A percentile compares a stretch with the other conserved stretches of the same genome.
These are phyloP conservation scores for Saccharomyces kudriavzevii DNA, from an alignment of 805 yeast genomes.

Conservation along the genomic window DNA sequence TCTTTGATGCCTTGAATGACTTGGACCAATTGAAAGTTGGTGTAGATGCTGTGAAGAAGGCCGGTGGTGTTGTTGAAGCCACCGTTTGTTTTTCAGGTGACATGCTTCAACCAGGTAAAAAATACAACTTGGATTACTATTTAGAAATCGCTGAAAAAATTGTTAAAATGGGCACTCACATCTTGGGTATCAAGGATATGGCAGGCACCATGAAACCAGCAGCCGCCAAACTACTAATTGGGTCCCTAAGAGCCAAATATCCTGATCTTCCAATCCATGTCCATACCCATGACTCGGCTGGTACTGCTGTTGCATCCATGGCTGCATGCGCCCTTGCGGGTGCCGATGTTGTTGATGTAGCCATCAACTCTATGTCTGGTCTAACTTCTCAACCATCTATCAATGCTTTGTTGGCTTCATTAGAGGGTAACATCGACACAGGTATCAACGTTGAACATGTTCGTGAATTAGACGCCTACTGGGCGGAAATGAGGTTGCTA, in stretches of 20 bases:
- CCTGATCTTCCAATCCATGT: constrained; percentile 95
- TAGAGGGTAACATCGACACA: constrained; percentile 75
- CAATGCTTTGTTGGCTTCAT: constrained; percentile 81
- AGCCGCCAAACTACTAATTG: constrained; percentile 76
- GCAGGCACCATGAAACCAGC: constrained; percentile 96
- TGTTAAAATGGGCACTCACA: constrained; percentile 88
- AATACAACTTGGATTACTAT: constrained; percentile 87
- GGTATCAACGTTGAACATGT: constrained; percentile 60
- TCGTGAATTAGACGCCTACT: constrained; percentile 80
- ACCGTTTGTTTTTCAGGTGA: constrained; percentile 98
- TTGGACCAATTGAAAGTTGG: constrained; percentile 93
- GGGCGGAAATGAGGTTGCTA: constrained; percentile 96
- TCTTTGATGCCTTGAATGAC: constrained; percentile 92
- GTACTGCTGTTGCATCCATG: constrained; percentile 96
- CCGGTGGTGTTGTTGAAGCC: constrained; percentile 97
- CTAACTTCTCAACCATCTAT: constrained; percentile 96
- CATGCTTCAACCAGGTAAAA: constrained; percentile 89
- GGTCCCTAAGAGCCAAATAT: constrained; percentile 71
- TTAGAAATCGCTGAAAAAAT: constrained; percentile 68
- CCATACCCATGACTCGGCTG: constrained; percentile 98
- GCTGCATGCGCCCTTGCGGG: constrained; percentile 88
- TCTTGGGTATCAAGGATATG: constrained; percentile 96
- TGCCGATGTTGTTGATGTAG: constrained; percentile 95
- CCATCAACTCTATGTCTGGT: constrained; percentile 94
- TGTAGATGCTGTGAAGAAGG: constrained; percentile 91